Percentiles rank a stretch among this genome's conserved stretches.
Conservation (phyloP, 768 basidiomycete genomes). For the Mycena alexandri region DNA sequence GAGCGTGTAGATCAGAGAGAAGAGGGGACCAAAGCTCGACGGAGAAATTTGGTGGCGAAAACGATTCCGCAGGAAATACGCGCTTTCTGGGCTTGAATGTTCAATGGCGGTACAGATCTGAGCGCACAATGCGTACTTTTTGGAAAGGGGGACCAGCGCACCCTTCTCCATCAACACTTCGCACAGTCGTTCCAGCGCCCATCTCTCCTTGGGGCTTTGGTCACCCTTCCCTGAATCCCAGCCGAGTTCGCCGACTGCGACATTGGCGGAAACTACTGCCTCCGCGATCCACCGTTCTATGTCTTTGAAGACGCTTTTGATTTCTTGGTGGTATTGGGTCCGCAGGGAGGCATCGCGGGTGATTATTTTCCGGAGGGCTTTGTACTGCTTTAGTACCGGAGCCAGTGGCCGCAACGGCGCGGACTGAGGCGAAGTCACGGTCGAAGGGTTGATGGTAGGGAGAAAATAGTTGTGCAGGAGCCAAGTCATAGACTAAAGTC, state of each 20-base stretch:
- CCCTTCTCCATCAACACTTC: conserved; percentile 78
- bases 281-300: conserved; percentile 87
- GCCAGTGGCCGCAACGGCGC: conserved; percentile 65
- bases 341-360: conserved; percentile 75
- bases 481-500: conserved; percentile 81
- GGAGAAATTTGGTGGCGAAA: conserved; percentile 64
- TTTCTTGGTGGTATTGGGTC: conserved; percentile 61
- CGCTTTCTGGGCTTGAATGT: conserved; percentile 64
- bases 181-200: conserved; percentile 78
- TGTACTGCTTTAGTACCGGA: conserved; percentile 83
- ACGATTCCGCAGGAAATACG: conserved; percentile 51
- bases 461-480: conserved; percentile 87
- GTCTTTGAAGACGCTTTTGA: conserved; percentile 66
- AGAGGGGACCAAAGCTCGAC: conserved; percentile 78
- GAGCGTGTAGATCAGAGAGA: conserved; percentile 64
- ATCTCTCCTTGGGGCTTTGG: conserved; percentile 68
- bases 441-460: conserved; percentile 74
- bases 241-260: conserved; percentile 59
- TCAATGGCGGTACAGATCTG: conserved; percentile 59
- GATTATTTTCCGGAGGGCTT: conserved; percentile 70
- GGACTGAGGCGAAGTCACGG: conserved; percentile 47
- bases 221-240: conserved; percentile 58
- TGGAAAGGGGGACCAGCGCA: conserved; percentile 83
- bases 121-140: conserved; percentile 66
- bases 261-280: conserved; percentile 71